Evolutionary conservation across 2,329 filamentous ascomycete genomes (phyloP).

Genomic region (Monosporascus sp.): DNA sequence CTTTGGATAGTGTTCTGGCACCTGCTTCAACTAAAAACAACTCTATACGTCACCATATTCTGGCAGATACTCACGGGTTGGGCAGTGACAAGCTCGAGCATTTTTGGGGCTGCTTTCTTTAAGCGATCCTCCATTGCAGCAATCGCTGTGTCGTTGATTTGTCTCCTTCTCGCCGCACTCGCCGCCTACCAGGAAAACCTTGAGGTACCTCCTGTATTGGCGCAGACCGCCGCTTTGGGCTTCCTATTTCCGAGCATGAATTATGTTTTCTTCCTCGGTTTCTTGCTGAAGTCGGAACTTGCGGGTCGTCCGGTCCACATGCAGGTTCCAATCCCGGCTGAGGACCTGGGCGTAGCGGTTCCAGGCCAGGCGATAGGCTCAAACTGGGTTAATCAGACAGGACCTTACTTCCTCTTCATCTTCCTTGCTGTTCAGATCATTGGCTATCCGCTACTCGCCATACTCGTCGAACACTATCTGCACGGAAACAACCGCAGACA

Average conservation of each 20-base stretch:
- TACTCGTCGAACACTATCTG: constrained; percentile 26
- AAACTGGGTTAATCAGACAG: constrained; percentile 21
- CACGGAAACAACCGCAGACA: constrained; percentile 31
- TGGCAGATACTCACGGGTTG: constrained; percentile 44
- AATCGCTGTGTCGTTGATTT: constrained; percentile 25
- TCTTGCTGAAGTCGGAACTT: constrained; percentile 20
- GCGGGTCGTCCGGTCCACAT: constrained; percentile 13
- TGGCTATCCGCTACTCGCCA: constrained; percentile 26
- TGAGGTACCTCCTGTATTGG: constrained; percentile 2
- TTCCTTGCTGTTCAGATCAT: constrained; percentile 29
- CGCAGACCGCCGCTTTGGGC: constrained; percentile 15
- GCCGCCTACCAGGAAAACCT: constrained; percentile 14
- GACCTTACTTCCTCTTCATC: constrained; percentile 23
- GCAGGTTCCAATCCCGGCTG: constrained; percentile 4
- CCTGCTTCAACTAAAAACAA: constrained; percentile 25
- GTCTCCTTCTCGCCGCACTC: constrained; percentile 23
- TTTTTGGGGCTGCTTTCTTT: constrained; percentile 46
- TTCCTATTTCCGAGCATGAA: constrained; percentile 28
- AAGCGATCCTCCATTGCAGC: constrained; percentile 25
- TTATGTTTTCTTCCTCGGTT: constrained; percentile 26
- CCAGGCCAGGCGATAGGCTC: constrained; percentile 5
- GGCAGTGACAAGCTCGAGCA: constrained; percentile 59
- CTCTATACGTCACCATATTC: constrained; percentile 27
- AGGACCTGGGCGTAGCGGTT: neutral
- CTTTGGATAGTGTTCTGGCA: constrained; percentile 35